phyloP scores from a whole-genome alignment of 768 basidiomycete genomes.

The Tulasnella sp. region DNA sequence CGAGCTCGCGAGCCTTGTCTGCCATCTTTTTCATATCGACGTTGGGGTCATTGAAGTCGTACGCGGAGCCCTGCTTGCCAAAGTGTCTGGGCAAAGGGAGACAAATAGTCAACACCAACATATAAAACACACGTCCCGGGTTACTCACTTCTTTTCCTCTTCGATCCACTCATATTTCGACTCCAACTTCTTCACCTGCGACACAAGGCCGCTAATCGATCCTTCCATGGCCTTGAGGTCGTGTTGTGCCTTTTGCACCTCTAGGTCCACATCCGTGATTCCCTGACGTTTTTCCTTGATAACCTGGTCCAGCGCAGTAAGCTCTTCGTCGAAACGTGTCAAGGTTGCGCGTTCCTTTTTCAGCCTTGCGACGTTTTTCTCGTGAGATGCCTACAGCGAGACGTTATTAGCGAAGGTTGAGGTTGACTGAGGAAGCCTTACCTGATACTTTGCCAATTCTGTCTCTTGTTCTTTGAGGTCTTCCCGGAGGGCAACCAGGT shows the following conservation, averaged over 20 bases:
- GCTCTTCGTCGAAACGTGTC: slow-evolving; percentile 75
- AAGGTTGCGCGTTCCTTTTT: slow-evolving; percentile 80
- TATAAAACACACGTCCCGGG: neutral
- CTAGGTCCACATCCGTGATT: slow-evolving; percentile 52
- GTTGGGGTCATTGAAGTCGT: slow-evolving; percentile 49
- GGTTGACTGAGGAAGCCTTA: slow-evolving; percentile 20
- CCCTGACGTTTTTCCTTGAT: slow-evolving; percentile 72
- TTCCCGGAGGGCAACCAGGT: slow-evolving; percentile 42
- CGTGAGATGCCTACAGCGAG: slow-evolving; percentile 37
- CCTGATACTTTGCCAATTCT: slow-evolving; percentile 38
- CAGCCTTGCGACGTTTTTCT: slow-evolving; percentile 56
- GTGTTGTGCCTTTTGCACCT: slow-evolving; percentile 55
- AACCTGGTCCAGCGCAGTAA: slow-evolving; percentile 67
- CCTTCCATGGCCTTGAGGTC: slow-evolving; percentile 51
- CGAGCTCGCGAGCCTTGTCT: slow-evolving; percentile 59
- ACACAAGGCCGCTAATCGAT: slow-evolving; percentile 43
- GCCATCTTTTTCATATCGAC: slow-evolving; percentile 48
- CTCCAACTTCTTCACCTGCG: slow-evolving; percentile 50
- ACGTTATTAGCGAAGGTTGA: neutral
- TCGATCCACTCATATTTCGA: slow-evolving; percentile 77
- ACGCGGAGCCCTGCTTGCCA: slow-evolving; percentile 65
- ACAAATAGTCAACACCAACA: neutral
- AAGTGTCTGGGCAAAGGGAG: slow-evolving; percentile 47
- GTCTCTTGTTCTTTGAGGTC: slow-evolving; percentile 50
- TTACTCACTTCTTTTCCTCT: slow-evolving; percentile 71